Percentiles rank a stretch among this genome's conserved stretches.
Evolutionary conservation across 352 stramenopile species (phyloP).

Genomic region (Globisporangium nunn): DNA sequence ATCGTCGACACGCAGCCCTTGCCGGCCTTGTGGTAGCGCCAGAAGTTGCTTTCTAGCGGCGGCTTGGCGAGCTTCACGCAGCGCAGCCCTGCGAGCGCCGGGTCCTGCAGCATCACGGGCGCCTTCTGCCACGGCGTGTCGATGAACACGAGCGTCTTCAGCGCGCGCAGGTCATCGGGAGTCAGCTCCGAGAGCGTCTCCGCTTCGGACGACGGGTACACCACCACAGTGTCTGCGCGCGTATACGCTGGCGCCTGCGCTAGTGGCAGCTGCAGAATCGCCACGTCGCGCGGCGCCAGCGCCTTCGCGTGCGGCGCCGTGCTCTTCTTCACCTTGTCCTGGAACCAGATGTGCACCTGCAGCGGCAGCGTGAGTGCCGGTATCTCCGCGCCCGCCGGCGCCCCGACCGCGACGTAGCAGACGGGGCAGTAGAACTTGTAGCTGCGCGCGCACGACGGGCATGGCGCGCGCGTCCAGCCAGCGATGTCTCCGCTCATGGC

Average conservation of each 20-base stretch:
- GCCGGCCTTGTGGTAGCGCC: constrained; percentile 81
- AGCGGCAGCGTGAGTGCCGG: constrained; percentile 60
- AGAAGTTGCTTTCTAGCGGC: constrained; percentile 81
- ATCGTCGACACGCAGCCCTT: constrained; percentile 85
- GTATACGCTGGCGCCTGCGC: constrained; percentile 35
- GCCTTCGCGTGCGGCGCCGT: constrained; percentile 83
- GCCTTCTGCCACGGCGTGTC: constrained; percentile 86
- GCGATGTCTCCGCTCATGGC: neutral
- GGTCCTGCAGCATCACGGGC: constrained; percentile 58
- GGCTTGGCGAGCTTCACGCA: constrained; percentile 76
- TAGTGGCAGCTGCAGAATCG: constrained; percentile 61
- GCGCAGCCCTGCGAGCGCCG: constrained; percentile 41
- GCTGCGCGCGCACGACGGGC: constrained; percentile 61
- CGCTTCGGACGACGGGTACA: constrained; percentile 74
- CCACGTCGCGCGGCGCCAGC: constrained; percentile 56
- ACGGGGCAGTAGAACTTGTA: constrained; percentile 86
- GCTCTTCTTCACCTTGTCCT: constrained; percentile 88
- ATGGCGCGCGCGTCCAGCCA: constrained; percentile 48
- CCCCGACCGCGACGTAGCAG: constrained; percentile 61
- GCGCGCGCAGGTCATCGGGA: constrained; percentile 40
- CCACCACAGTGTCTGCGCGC: constrained; percentile 52
- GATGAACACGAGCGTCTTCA: constrained; percentile 80
- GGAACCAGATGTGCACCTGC: constrained; percentile 79
- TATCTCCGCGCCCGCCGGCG: constrained; percentile 36
- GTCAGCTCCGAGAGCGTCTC: constrained; percentile 56